Evolutionary conservation across 768 basidiomycete species (phyloP).

Genomic region (Sarcomyxa edulis): DNA sequence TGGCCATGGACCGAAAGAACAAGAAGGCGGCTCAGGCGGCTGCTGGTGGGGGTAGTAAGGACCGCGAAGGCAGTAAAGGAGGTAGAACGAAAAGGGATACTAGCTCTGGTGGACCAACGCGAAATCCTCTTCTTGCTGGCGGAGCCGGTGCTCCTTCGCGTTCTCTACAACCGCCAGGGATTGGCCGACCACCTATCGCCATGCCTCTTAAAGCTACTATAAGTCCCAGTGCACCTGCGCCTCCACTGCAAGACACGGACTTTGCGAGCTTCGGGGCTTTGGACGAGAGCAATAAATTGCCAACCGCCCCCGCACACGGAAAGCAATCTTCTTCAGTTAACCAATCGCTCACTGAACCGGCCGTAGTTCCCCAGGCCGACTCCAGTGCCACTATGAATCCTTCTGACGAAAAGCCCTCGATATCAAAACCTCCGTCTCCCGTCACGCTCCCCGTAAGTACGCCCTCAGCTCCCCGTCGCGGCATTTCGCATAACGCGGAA

Average conservation of each 20-base stretch:
- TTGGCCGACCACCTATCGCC: slow-evolving; percentile 55
- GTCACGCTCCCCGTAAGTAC: slow-evolving; percentile 39
- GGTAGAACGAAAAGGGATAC: slow-evolving; percentile 27
- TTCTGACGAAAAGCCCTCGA: too few relatives aligned
- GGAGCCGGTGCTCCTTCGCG: slow-evolving; percentile 72
- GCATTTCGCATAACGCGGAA: slow-evolving; percentile 20
- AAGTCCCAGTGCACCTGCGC: slow-evolving; percentile 75
- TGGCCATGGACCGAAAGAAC: slow-evolving; percentile 97
- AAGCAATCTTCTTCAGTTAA: slow-evolving; percentile 19
- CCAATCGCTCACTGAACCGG: too few relatives aligned
- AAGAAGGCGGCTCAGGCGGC: slow-evolving; percentile 84
- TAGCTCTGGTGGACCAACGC: slow-evolving; percentile 18
- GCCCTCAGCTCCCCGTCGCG: slow-evolving; percentile 47
- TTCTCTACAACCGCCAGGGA: slow-evolving; percentile 26
- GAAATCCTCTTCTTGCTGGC: slow-evolving; percentile 37
- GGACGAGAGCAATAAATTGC: slow-evolving; percentile 51
- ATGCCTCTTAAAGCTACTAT: slow-evolving; percentile 69
- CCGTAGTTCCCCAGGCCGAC: too few relatives aligned
- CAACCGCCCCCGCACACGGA: slow-evolving; percentile 38
- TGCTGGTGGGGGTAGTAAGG: slow-evolving; percentile 37
- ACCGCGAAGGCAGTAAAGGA: slow-evolving; percentile 22
- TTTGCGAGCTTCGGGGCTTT: slow-evolving; percentile 64
- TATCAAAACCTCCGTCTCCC: slow-evolving; percentile 31
- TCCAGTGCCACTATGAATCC: too few relatives aligned
- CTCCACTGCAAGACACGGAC: slow-evolving; percentile 70